Percentiles rank a stretch among this genome's conserved stretches.
Conservation (phyloP, 73 alveolate genomes). For the Paramecium biaurelia region DNA sequence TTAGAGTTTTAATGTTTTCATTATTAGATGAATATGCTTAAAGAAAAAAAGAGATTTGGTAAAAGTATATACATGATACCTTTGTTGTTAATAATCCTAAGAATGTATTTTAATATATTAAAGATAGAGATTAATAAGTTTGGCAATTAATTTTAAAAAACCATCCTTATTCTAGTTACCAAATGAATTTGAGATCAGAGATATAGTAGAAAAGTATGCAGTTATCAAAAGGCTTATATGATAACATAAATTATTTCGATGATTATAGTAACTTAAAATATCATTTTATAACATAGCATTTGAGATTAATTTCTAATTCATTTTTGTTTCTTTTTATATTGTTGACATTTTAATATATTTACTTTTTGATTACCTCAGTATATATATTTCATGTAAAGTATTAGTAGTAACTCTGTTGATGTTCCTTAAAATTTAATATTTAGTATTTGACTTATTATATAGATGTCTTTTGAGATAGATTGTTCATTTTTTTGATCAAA, state of each 20-base stretch:
- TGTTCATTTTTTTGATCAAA: too few species aligned
- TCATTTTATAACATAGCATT: background rate
- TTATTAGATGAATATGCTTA: conserved; percentile 31
- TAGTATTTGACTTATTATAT: too few species aligned
- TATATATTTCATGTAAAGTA: too few species aligned
- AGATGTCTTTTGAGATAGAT: too few species aligned
- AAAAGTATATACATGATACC: background rate
- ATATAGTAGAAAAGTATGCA: background rate
- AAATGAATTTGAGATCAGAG: background rate
- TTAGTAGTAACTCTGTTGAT: too few species aligned
- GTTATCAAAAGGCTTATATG: background rate
- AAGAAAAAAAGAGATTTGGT: background rate
- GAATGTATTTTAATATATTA: background rate
- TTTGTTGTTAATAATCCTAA: conserved; percentile 12
- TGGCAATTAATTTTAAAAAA: background rate
- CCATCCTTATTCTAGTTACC: background rate
- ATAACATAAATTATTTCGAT: background rate
- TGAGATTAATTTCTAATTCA: too few species aligned
- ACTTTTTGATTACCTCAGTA: too few species aligned
- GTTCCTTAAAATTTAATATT: too few species aligned
- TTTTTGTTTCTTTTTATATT: too few species aligned
- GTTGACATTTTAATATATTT: too few species aligned
- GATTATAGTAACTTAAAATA: background rate
- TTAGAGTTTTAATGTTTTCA: conserved; percentile 8
- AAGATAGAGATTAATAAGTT: background rate